Conservation (phyloP, 768 basidiomycete genomes). For the Leccinum variicolor region DNA sequence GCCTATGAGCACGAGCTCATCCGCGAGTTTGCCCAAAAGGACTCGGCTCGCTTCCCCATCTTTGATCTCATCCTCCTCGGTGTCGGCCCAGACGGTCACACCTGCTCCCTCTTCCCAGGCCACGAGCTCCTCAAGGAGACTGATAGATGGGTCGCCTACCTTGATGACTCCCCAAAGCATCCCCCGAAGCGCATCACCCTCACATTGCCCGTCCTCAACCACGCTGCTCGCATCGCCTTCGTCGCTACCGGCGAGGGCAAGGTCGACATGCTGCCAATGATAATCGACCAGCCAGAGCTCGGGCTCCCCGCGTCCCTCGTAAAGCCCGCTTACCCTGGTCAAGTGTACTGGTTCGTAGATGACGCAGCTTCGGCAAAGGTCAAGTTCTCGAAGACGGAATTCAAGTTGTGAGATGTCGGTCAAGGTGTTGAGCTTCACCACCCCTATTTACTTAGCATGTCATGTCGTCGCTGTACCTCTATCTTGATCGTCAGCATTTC, state of each 20-base stretch:
- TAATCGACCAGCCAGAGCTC: constrained; percentile 78
- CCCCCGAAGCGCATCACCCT: constrained; percentile 88
- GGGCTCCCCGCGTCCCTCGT: constrained; percentile 84
- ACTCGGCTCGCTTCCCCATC: constrained; percentile 93
- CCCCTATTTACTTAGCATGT: constrained; percentile 13
- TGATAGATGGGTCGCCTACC: constrained; percentile 92
- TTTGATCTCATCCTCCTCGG: constrained; percentile 98
- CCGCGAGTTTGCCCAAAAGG: constrained; percentile 85
- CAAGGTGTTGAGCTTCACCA: background rate
- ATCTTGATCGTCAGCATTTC: constrained; percentile 10
- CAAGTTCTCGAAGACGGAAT: constrained; percentile 50
- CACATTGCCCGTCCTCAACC: constrained; percentile 88
- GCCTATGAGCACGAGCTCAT: constrained; percentile 84
- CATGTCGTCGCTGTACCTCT: constrained; percentile 13
- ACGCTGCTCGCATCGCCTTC: constrained; percentile 84
- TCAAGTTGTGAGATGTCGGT: constrained; percentile 45
- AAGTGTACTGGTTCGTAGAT: constrained; percentile 94
- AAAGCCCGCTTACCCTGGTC: constrained; percentile 72
- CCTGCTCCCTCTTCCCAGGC: constrained; percentile 95
- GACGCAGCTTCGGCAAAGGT: constrained; percentile 72
- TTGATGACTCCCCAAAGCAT: constrained; percentile 93
- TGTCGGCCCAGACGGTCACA: constrained; percentile 98
- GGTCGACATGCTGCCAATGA: constrained; percentile 61
- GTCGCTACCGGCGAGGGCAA: constrained; percentile 85
- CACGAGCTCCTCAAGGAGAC: constrained; percentile 80